A percentile compares a stretch with the other conserved stretches of the same genome.
Conservation (phyloP, 495 filamentous ascomycete species). For the Hypoxylon intermedium region DNA sequence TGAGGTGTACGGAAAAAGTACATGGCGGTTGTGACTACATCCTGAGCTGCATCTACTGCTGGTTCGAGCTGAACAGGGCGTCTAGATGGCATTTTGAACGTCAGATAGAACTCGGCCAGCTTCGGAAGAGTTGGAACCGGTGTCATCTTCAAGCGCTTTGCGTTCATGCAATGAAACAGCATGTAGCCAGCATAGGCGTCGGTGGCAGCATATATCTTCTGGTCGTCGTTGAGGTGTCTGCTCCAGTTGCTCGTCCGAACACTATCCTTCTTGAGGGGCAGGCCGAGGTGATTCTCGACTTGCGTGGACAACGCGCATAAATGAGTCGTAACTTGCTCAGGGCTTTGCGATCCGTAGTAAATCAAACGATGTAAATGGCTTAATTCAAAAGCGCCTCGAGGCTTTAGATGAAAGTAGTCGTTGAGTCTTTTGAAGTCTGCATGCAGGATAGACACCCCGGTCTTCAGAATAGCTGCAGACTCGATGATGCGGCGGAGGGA, state of each 20-base stretch:
- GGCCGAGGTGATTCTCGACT: constrained; percentile 66
- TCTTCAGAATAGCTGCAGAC: constrained; percentile 65
- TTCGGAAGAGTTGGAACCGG: constrained; percentile 68
- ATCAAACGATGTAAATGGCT: constrained; percentile 73
- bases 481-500: constrained; percentile 68
- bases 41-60: neutral
- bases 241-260: constrained; percentile 74
- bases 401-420: constrained; percentile 62
- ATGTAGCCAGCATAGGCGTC: constrained; percentile 74
- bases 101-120: constrained; percentile 59
- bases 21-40: neutral
- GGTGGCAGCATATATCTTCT: constrained; percentile 69
- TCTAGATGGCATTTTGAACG: neutral
- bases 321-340: constrained; percentile 58
- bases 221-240: constrained; percentile 57
- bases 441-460: constrained; percentile 67
- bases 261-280: constrained; percentile 68
- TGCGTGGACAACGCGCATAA: constrained; percentile 64
- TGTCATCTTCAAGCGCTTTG: constrained; percentile 61
- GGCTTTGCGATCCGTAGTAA: constrained; percentile 55
- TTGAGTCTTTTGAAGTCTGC: constrained; percentile 70
- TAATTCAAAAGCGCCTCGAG: constrained; percentile 69
- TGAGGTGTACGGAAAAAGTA: constrained; percentile 7
- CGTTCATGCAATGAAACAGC: constrained; percentile 68
- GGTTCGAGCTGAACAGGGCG: constrained; percentile 11